Conservation (phyloP, 2,329 filamentous ascomycete genomes). For the Calonectria multiphialidica region DNA sequence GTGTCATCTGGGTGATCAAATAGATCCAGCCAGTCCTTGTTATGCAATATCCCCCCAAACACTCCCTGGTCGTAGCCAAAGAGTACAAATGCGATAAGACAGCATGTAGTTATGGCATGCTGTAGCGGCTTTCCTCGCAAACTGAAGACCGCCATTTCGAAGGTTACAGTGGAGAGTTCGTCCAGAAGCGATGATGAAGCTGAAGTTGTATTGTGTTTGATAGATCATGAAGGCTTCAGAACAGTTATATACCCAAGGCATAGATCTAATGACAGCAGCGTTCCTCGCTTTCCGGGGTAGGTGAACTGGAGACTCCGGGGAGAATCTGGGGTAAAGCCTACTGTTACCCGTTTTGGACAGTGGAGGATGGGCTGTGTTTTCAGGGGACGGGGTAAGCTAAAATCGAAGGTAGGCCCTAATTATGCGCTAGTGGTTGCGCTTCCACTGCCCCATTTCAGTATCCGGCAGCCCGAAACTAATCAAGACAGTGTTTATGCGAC, state of each 20-base stretch:
- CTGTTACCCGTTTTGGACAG: neutral
- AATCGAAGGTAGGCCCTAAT: neutral
- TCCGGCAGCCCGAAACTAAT: too few relatives aligned
- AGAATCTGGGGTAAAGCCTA: neutral
- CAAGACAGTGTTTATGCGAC: too few relatives aligned
- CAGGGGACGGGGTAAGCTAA: neutral
- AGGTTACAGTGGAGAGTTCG: neutral
- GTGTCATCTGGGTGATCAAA: constrained; percentile 52
- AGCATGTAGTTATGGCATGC: neutral
- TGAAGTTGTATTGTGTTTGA: neutral
- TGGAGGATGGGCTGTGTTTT: too few relatives aligned
- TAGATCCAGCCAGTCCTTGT: constrained; percentile 54
- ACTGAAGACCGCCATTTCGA: neutral
- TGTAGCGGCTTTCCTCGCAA: neutral
- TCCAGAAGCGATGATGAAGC: neutral
- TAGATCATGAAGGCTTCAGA: neutral
- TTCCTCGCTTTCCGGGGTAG: neutral
- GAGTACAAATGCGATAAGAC: constrained; percentile 26
- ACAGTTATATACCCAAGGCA: neutral
- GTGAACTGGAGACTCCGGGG: neutral
- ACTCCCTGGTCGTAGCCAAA: constrained; percentile 62
- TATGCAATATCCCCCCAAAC: constrained; percentile 59
- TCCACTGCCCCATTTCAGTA: neutral
- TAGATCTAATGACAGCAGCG: neutral
- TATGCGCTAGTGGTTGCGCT: neutral